Base-by-base conservation (phyloP, 805 yeast species). In the Cyberlindnera sargentensis region DNA sequence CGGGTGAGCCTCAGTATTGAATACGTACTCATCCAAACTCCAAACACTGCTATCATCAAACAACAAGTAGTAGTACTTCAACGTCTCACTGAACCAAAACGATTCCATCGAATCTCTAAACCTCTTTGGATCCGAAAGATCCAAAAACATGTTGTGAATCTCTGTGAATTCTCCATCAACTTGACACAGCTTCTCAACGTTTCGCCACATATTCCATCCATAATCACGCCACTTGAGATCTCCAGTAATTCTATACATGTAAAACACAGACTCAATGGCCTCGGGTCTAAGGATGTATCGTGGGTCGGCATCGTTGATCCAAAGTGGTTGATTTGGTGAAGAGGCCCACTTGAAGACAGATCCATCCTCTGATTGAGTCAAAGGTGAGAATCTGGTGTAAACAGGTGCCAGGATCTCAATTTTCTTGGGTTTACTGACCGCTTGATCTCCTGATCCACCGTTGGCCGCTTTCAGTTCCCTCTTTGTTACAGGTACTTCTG, bases 1-100 rank as follows among this genome's bases (percentile, higher is more conserved):
- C 2, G 84, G 77, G 57, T 80, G 87, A 0, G 84, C 86, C 47
- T 79, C 81, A 2, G 82, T 73, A 41, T 80, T 80, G 50, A 72
- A 71, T 1, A 80, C 75, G 58, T 68, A 76, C 33, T 78, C 76
- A 50, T 76, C 80, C 45, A 76, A 57, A 36, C 72, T 67, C 57
- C 69, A 63, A 11, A 65, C 58, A 7, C 62, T 55, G 10, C 68
- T 58, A 31, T 71, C 74, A 37, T 71, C 68, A 49, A 75, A 75
- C 42, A 76, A 55, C 43, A 77, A 56, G 49, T 71, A 76, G 39
- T 71, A 72, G 50, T 77, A 78, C 56, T 79, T 79, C 49, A 79
- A 61, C 28, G 82, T 78, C 54, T 77, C 81, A 6, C 80, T 73
- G 56, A 75, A 66, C 77, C 82, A 80, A 54, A 71, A 72, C 29